Evolutionary conservation across 148 eudicot species (phyloP).

Genomic region (Dysphania ambrosioides): DNA sequence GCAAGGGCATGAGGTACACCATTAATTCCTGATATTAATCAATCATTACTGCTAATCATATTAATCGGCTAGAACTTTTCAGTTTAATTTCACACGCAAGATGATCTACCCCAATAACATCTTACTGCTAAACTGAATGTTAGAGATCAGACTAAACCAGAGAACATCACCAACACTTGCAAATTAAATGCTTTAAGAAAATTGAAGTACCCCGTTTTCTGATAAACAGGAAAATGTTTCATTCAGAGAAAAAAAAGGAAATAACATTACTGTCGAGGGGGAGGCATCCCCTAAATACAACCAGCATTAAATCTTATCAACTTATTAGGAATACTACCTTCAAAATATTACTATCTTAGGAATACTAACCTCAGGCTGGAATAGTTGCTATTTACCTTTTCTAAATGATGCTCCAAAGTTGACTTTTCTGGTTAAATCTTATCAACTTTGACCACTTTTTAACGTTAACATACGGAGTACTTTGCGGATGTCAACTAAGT

Average conservation of each 20-base stretch:
- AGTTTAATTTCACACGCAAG: neutral
- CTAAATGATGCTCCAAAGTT: too few relatives aligned
- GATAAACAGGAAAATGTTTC: too few relatives aligned
- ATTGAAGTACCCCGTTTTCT: too few relatives aligned
- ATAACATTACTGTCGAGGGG: too few relatives aligned
- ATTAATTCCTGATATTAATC: neutral
- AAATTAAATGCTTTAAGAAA: neutral
- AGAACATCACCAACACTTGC: neutral
- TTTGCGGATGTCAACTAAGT: too few relatives aligned
- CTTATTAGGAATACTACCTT: too few relatives aligned
- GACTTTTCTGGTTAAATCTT: neutral
- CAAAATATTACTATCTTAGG: neutral
- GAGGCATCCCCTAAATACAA: too few relatives aligned
- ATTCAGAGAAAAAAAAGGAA: too few relatives aligned
- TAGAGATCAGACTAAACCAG: neutral
- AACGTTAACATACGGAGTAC: neutral
- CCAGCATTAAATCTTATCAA: too few relatives aligned
- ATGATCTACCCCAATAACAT: neutral
- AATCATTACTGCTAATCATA: neutral
- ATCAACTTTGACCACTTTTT: neutral
- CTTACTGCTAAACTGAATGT: neutral
- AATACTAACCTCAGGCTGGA: neutral
- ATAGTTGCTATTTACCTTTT: neutral
- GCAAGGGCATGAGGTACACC: neutral
- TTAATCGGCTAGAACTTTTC: neutral